phyloP scores from a whole-genome alignment of 768 basidiomycete genomes.

The Steccherinum ochraceum region DNA sequence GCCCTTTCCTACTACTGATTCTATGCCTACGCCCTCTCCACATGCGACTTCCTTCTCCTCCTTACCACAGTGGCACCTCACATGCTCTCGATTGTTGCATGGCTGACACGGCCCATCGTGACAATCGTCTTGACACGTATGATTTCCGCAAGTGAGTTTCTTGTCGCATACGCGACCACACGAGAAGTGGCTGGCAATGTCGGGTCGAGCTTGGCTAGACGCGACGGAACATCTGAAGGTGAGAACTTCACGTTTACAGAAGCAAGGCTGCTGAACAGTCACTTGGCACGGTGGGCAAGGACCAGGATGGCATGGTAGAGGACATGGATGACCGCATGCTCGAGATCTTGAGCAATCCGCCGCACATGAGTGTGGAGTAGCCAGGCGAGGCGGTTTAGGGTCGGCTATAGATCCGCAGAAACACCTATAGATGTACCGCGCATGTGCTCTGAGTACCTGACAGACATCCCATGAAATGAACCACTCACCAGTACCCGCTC shows the following conservation, averaged over 20 bases:
- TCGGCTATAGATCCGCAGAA: constrained; percentile 76
- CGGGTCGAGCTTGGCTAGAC: background rate
- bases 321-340: constrained; percentile 75
- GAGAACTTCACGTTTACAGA: constrained; percentile 60
- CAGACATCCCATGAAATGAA: background rate
- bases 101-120: constrained; percentile 70
- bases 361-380: constrained; percentile 75
- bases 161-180: constrained; percentile 35
- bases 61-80: constrained; percentile 79
- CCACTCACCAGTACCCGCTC: constrained; percentile 55
- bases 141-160: constrained; percentile 62
- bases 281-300: constrained; percentile 94
- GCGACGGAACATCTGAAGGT: constrained; percentile 44
- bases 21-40: constrained; percentile 43
- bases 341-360: constrained; percentile 59
- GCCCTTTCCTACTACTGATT: background rate
- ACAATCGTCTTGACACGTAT: constrained; percentile 62
- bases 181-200: constrained; percentile 18
- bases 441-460: background rate
- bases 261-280: constrained; percentile 69
- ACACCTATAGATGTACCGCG: constrained; percentile 45
- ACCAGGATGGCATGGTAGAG: constrained; percentile 86
- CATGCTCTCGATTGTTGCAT: constrained; percentile 50
- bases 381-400: constrained; percentile 61
- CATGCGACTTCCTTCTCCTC: constrained; percentile 55